Evolutionary conservation across 495 filamentous ascomycete species (phyloP), one percentile per base, ranked within the genome.

Genomic region (Annulohypoxylon nitens): DNA sequence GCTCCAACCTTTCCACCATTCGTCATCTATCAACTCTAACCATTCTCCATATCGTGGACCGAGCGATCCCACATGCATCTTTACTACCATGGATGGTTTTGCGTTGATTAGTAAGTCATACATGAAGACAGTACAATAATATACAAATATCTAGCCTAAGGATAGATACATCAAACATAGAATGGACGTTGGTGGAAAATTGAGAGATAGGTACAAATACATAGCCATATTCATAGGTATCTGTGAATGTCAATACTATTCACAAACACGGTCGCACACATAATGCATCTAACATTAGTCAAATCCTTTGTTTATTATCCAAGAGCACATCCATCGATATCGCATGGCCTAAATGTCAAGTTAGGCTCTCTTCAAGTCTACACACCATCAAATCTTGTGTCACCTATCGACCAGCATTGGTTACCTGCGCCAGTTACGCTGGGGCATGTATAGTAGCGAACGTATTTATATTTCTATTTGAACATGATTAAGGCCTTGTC

Each of bases 381-480:
- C 48, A 4, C 30, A 30, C 30, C 30, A 4, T 30, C 30, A 3
- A 51, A 51, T 10, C 8, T 11, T 25, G 12, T 51, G 25, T 26
- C 18, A 51, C 11, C 2, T 26, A n/a, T 2, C 12, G 6, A 51
- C 1, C 6, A 12, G 9, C 12, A 36, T 36, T 57, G 25, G 20
- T 23, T 34, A 59, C 2, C 4, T 30, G 12, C 12, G 4, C 7
- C 51, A 33, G 26, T 9, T n/a, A 51, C 37, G 3, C 30, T 30
- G 6, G 6, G 58, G 37, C 14, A 64, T 25, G 30, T 18, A 11
- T 6, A 37, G 41, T 75, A 75, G 62, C 72, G 72, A 75, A 64
- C 67, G 72, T 68, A 63, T 71, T 70, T 69, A 50, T 70, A 74
- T 71, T 71, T 60, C 63, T 75, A 75, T 61, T 39, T 30, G 51